Evolutionary conservation across 768 basidiomycete genomes (phyloP), one percentile per base, ranked within the genome.

Genomic region (Mrakia blollopis): DNA sequence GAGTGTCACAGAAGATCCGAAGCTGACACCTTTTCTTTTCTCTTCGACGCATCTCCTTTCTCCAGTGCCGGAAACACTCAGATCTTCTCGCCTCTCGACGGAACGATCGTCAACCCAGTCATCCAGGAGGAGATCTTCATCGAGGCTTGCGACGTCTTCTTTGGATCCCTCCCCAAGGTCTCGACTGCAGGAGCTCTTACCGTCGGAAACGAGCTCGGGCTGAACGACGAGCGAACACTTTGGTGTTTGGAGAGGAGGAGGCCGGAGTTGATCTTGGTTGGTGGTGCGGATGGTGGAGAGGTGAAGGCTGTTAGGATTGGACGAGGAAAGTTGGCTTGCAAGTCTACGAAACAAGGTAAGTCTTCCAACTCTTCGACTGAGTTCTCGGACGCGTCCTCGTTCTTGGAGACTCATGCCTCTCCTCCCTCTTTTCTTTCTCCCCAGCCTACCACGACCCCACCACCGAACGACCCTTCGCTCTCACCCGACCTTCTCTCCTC

Each of bases 101-200:
- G 77, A 23, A 52, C 67, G 54, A 60, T 93, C 80, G 85, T 90
- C 6, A 92, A 93, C 81, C 89, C 91, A 6, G 84, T 87, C 0
- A 81, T 95, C 2, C 89, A 94, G 60, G 95, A 98, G 83, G 93
- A 94, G 72, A 89, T 98, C 41, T 94, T 90, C 80, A 85, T 93
- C 60, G 92, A 94, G 81, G 92, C 92, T 0, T 87, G 91, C 28
- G 97, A 98, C 82, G 88, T 96, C 32, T 98, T 99, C 85, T 93
- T 97, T 79, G 92, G 93, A 52, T 87, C 89, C 0, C 35, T 82
- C 25, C 80, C 77, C 39, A 52, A 57, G 54, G 63, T 62, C 10
- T 67, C 71, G 11, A 32, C 67, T 1, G 44, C 63, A 21, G 57
- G 54, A 16, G 76, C 77, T 21, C 47, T 57, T 9, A 30, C 63